These are phyloP conservation scores for Lonicera japonica DNA, from an alignment of 129 eudicot genomes.

Conservation along the genomic window DNA sequence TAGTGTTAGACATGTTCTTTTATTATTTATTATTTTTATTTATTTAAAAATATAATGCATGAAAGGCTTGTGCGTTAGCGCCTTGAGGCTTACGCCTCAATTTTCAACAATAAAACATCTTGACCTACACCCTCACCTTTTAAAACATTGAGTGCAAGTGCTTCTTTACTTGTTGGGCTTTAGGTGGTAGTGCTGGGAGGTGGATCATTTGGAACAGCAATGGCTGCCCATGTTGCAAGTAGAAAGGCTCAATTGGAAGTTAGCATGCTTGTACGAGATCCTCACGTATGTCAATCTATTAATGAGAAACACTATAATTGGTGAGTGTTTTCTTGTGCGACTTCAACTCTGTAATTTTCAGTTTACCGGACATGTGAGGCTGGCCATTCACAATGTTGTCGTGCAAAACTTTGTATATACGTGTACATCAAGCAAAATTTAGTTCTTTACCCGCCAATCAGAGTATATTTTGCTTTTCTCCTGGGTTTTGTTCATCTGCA, in stretches of 20 bases:
- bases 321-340: slow-evolving; percentile 25
- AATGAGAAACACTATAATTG: slow-evolving; percentile 57
- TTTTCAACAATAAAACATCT: no score
- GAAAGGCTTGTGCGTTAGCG: no score
- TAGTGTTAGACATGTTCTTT: no score
- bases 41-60: no score
- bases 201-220: slow-evolving; percentile 99
- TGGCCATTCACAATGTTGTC: background rate
- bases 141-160: no score
- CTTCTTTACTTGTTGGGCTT: slow-evolving; percentile 1
- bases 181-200: slow-evolving; percentile 96
- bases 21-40: no score
- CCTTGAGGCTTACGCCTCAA: no score
- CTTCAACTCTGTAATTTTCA: background rate
- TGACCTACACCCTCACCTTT: no score
- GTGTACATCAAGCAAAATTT: background rate
- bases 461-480: background rate
- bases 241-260: slow-evolving; percentile 78
- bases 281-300: slow-evolving; percentile 70
- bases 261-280: slow-evolving; percentile 85
- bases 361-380: no score
- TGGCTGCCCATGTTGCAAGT: slow-evolving; percentile 94
- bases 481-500: background rate
- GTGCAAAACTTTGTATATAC: background rate
- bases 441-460: background rate